These are phyloP conservation scores for Chalaropsis thielavioides DNA, from an alignment of 2,329 filamentous ascomycete genomes.

Conservation along the genomic window DNA sequence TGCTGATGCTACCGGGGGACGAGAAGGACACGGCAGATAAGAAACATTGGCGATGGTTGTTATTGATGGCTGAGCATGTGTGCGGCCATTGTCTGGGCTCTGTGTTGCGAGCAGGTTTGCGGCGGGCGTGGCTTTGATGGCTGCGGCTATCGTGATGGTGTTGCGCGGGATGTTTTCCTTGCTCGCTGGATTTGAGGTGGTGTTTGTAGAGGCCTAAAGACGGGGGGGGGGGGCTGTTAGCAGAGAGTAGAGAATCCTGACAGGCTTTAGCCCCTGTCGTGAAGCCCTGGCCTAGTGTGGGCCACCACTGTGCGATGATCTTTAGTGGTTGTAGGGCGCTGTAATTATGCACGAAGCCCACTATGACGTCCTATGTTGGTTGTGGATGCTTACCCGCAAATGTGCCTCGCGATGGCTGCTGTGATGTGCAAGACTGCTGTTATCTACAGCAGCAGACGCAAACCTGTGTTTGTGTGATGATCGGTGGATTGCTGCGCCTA, in stretches of 20 bases:
- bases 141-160: conserved; percentile 1
- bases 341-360: neutral
- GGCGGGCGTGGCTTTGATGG: neutral
- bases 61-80: neutral
- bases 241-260: too few relatives aligned
- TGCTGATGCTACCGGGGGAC: neutral
- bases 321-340: neutral
- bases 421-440: neutral
- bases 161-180: neutral
- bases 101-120: neutral
- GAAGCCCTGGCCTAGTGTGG: neutral
- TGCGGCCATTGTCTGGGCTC: neutral
- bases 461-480: neutral
- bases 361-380: neutral
- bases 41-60: neutral
- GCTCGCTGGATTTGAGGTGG: neutral
- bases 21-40: neutral
- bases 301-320: neutral
- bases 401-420: neutral
- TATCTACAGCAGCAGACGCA: neutral
- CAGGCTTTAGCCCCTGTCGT: neutral
- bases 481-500: neutral
- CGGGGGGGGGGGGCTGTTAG: neutral
- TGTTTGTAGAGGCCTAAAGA: neutral
- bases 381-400: neutral